A percentile compares a stretch with the other conserved stretches of the same genome.
Conservation (phyloP, 139 green algal genomes). For the Pseudopediastrum boryanum region DNA sequence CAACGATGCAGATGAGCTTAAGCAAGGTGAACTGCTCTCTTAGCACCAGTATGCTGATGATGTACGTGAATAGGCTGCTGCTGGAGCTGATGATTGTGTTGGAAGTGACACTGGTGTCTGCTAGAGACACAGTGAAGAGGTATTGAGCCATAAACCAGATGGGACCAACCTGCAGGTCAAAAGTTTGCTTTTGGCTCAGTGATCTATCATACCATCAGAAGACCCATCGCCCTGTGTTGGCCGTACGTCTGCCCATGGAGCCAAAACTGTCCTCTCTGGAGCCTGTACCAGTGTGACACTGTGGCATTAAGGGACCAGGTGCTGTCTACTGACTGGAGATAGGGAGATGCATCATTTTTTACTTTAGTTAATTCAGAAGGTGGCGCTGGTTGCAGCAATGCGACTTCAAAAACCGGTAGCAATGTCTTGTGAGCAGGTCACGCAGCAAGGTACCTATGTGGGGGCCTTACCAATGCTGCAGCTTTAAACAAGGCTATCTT, state of each 20-base stretch:
- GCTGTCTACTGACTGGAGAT: not conserved
- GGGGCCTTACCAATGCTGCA: too few relatives aligned
- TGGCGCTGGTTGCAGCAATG: too few relatives aligned
- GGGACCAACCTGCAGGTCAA: conserved; percentile 5
- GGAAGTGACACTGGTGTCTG: conserved; percentile 86
- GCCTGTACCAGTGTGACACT: not conserved
- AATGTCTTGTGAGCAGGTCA: too few relatives aligned
- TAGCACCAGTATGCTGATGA: conserved; percentile 51
- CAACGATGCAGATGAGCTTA: conserved; percentile 76
- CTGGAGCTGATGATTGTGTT: conserved; percentile 96
- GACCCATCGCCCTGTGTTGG: not conserved
- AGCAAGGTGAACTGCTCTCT: conserved; percentile 56
- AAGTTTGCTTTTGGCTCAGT: not conserved
- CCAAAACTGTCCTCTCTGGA: not conserved
- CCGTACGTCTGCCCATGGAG: not conserved
- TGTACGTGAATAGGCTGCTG: conserved; percentile 89
- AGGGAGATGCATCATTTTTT: not conserved
- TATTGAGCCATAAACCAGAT: conserved; percentile 93
- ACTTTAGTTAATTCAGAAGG: too few relatives aligned
- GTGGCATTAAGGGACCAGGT: not conserved
- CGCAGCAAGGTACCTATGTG: too few relatives aligned
- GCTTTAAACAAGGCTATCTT: too few relatives aligned
- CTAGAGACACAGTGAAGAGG: conserved; percentile 88
- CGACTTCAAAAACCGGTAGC: too few relatives aligned
- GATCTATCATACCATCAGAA: not conserved